Evolutionary conservation across 148 eudicot genomes (phyloP), one percentile per base, ranked within the genome.

Genomic region (Chenopodium formosanum): DNA sequence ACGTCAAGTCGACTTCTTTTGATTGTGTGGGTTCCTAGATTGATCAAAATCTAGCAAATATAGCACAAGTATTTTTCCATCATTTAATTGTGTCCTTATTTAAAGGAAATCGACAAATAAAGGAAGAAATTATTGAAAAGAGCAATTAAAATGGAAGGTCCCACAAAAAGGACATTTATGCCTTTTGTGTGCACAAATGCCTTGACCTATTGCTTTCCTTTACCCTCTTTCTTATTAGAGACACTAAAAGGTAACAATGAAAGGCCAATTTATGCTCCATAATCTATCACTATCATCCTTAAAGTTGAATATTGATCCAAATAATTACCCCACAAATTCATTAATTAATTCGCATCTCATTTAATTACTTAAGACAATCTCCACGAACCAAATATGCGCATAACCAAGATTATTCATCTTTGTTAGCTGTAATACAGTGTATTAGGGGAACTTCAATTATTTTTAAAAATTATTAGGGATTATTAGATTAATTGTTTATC

Each of bases 81-180:
- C 80, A 76, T 31, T n/a, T 75, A 79, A 72, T 48, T 75, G 83
- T 63, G 78, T 75, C 71, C 70, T 77, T 82, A 64, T 37, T 25
- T 20, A 77, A 80, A 48, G 78, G 80, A 76, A 77, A 76, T 80
- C 25, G 77, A 81, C 81, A 78, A 75, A 76, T 40, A 80, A 84
- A 71, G 46, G 50, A 19, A 50, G 56, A 22, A 84, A 81, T 80
- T 84, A 22, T 80, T 84, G 81, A 77, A 84, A 73, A 75, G 79
- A 79, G 82, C 85, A 83, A 83, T 79, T 27, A 22, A 79, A 67
- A 80, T 8, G 74, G 34, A 80, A 62, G 75, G 80, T 81, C 86
- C 86, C 67, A 84, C 86, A 76, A 77, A 80, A 84, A 81, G 86
- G 84, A 84, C 82, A 78, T 81, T 17, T 84, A 77, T 78, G 31